A percentile compares a stretch with the other conserved stretches of the same genome.
phyloP scores from a whole-genome alignment of 495 filamentous ascomycete species.

The Talaromyces trachyspermus region DNA sequence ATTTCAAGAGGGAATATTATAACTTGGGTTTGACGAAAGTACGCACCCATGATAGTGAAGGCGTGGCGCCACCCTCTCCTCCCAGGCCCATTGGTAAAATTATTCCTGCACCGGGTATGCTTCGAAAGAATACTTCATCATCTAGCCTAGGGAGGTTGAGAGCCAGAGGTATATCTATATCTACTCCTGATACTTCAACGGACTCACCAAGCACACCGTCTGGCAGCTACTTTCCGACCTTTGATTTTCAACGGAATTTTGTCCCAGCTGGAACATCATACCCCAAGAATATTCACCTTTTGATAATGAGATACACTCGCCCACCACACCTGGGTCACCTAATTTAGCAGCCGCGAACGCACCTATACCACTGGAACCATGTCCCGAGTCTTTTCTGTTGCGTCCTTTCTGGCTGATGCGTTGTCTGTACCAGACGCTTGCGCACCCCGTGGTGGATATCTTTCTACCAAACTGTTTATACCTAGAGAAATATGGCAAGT shows the following conservation, averaged over 20 bases:
- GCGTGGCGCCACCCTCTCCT: constrained; percentile 31
- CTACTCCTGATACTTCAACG: constrained; percentile 60
- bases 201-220: constrained; percentile 68
- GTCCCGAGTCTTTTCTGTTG: constrained; percentile 75
- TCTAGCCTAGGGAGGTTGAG: constrained; percentile 65
- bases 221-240: constrained; percentile 55
- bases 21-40: constrained; percentile 29
- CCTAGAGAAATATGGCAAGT: constrained; percentile 91
- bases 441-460: constrained; percentile 83
- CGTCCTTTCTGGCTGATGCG: constrained; percentile 97
- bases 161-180: constrained; percentile 67
- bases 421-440: constrained; percentile 83
- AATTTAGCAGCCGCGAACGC: constrained; percentile 49
- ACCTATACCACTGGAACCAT: constrained; percentile 80
- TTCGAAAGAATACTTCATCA: constrained; percentile 76
- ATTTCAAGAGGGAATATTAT: constrained; percentile 21
- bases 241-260: constrained; percentile 40
- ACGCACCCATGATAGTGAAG: constrained; percentile 35
- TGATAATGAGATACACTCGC: constrained; percentile 73
- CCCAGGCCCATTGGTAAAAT: constrained; percentile 42
- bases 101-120: constrained; percentile 42
- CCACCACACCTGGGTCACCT: constrained; percentile 58
- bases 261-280: constrained; percentile 50
- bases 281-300: constrained; percentile 73
- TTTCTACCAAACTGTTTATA: constrained; percentile 84